Evolutionary conservation across 2,329 filamentous ascomycete genomes (phyloP).

Genomic region (Phyllosticta ampelicida): DNA sequence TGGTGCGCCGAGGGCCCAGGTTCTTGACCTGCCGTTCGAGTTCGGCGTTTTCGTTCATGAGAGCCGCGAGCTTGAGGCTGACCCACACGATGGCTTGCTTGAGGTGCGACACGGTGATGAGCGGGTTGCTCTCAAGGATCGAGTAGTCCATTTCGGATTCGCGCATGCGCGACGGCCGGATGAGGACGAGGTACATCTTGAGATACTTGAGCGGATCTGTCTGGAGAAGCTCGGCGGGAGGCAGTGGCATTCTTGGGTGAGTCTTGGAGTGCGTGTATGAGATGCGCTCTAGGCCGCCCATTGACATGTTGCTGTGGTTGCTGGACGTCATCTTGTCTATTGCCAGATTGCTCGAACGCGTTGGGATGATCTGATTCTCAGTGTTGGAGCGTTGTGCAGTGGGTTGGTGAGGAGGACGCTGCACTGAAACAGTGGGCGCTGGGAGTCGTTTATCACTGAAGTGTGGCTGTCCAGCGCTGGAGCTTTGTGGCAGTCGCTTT

Average conservation of each 20-base stretch:
- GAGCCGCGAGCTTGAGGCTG: background rate
- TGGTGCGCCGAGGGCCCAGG: slow-evolving; percentile 2
- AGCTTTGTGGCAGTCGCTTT: too few species aligned
- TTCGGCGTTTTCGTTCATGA: slow-evolving; percentile 5
- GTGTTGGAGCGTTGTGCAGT: too few species aligned
- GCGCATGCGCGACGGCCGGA: background rate
- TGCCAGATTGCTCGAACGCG: too few species aligned
- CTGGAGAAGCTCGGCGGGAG: background rate
- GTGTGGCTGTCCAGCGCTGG: too few species aligned
- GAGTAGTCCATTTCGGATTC: background rate
- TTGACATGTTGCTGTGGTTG: background rate
- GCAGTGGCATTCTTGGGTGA: background rate
- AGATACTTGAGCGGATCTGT: background rate
- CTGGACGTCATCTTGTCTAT: background rate
- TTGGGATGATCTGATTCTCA: too few species aligned
- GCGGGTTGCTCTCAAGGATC: background rate
- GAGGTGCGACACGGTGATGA: background rate
- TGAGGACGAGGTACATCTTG: slow-evolving; percentile 1
- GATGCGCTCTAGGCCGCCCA: background rate
- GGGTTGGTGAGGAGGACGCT: too few species aligned
- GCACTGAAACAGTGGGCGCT: too few species aligned
- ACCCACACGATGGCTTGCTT: background rate
- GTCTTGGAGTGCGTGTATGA: background rate
- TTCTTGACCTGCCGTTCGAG: slow-evolving; percentile 1
- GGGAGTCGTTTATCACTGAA: too few species aligned